Evolutionary conservation across 352 stramenopile genomes (phyloP), one percentile per base, ranked within the genome.

Genomic region (Pythium aquatile): DNA sequence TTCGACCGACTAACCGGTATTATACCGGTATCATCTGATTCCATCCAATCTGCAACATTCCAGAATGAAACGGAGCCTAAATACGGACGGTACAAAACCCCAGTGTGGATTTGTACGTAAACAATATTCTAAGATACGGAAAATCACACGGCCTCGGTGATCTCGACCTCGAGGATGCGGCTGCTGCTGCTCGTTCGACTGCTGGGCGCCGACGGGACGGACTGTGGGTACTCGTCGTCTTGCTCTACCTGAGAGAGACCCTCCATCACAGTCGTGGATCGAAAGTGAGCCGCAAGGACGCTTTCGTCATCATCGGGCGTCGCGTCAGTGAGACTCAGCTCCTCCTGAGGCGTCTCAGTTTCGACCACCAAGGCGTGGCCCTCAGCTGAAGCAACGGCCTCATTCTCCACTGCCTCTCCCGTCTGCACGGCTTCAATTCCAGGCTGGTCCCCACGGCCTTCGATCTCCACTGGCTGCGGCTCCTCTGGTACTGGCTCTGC

Each of bases 101-200:
- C 20, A 24, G 20, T 44, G 30, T 39, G 16, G 8, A 65, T 53
- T 52, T 53, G 49, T 40, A 26, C 51, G 55, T 39, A 59, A 24
- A 59, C 26, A 44, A 49, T 11, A 24, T 10, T 52, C 39, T 61
- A 61, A 28, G 26, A 60, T 37, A 54, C 28, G 55, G 55, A 24
- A 8, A 16, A 5, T 72, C 40, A 74, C 26, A 74, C 68, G 13
- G 62, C 67, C 49, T 74, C 68, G 53, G 58, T 67, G 58, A 74
- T 75, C 63, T 75, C 64, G 48, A 68, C 64, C 11, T 67, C 26
- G 29, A 72, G 30, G 35, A 68, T 70, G 44, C 66, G 62, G 52
- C 33, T 55, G 28, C 47, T 54, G 47, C 47, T 54, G 47, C 47
- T 35, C 47, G 47, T 54, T 17, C 47, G 47, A 54, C 6, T 61